Conservation (phyloP, 148 eudicot genomes). For the Dysphania ambrosioides region DNA sequence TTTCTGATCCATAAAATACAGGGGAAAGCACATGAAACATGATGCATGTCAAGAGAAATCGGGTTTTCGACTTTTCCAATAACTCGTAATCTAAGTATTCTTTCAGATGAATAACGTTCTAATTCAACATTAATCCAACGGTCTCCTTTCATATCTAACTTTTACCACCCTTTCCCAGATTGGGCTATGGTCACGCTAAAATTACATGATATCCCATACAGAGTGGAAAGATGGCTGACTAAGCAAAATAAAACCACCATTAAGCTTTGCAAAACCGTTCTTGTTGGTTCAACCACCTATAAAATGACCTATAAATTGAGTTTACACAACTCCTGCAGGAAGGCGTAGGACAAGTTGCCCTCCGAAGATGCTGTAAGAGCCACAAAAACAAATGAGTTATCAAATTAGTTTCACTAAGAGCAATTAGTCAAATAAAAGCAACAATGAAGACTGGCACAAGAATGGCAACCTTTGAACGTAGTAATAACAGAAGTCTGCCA, state of each 20-base stretch:
- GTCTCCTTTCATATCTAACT: constrained; percentile 21
- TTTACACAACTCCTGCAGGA: constrained; percentile 87
- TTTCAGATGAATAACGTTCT: constrained; percentile 16
- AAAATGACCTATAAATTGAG: too few relatives aligned
- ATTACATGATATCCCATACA: constrained; percentile 8
- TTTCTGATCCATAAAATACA: neutral
- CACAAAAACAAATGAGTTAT: neutral
- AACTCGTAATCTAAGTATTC: neutral
- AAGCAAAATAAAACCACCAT: constrained; percentile 20
- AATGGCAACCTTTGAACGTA: constrained; percentile 67
- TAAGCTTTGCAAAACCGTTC: constrained; percentile 12
- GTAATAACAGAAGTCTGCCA: constrained; percentile 95
- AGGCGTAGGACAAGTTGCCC: constrained; percentile 90
- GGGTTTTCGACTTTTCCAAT: neutral
- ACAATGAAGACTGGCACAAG: neutral
- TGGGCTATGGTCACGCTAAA: constrained; percentile 4
- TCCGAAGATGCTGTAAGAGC: constrained; percentile 66
- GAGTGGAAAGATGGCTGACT: constrained; percentile 4
- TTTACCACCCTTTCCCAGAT: constrained; percentile 22
- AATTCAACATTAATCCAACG: constrained; percentile 11
- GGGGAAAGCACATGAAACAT: neutral
- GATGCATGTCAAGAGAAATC: neutral
- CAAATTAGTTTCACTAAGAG: neutral
- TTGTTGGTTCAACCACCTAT: constrained; percentile 9
- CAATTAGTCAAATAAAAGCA: neutral